Evolutionary conservation across 129 eudicot genomes (phyloP), one percentile per base, ranked within the genome.

Genomic region (Arctium lappa): DNA sequence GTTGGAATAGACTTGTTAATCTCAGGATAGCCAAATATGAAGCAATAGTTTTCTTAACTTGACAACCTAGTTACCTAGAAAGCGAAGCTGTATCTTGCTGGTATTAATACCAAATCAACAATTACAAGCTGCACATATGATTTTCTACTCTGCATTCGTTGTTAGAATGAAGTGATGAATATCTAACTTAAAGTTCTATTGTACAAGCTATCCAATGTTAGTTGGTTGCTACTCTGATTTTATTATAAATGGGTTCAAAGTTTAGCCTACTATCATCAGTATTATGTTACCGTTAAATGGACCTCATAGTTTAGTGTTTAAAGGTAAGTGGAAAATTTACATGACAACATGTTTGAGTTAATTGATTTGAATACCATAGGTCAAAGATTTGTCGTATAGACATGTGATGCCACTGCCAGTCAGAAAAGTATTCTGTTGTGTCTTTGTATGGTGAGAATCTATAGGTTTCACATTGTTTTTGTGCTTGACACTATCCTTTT

Each of bases 21-120:
- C 46, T 1, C 11, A 29, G 29, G 65, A 44, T 27, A 44, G 36
- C 46, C 12, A 74, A 18, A 75, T 46, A 31, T 75, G 69, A 75
- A 75, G n/a, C 68, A 46, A 6, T 60, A 60, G 68, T 60, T 60
- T 60, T 60, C 6, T 60, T 75, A 48, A 75, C 40, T 30, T 75
- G 79, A 75, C 53, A 13, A 48, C 40, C 69, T 75, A 75, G 69
- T n/a, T n/a, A n/a, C n/a, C n/a, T n/a, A n/a, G n/a, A 15, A 50
- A 15, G 29, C 30, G 10, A 60, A 16, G 8, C 29, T 60, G n/a
- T 62, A 62, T 62, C 62, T 50, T 50, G 62, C 62, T 63, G 8
- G 70, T 63, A 63, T 63, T 18, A 22, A 63, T 63, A 63, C 18
- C 70, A n/a, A 63, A 62, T 62, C 30, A 63, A 63, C 70, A 22